Percentiles rank a stretch among this genome's conserved stretches.
Evolutionary conservation across 2,329 filamentous ascomycete species (phyloP).

Genomic region (Ophiostoma populinum): DNA sequence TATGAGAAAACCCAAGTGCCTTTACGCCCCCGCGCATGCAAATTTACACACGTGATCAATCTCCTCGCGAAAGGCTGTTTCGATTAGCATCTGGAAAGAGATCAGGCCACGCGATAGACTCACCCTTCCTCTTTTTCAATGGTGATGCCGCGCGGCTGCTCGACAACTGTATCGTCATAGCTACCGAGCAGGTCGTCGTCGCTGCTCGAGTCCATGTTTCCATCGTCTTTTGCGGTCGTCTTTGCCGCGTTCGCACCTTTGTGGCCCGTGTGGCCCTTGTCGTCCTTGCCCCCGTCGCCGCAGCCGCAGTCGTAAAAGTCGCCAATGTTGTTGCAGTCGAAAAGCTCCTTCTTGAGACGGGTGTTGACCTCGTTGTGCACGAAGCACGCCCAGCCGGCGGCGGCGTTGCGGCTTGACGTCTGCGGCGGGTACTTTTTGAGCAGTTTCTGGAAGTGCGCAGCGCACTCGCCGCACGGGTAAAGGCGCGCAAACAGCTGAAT

Average conservation of each 20-base stretch:
- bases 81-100: background rate
- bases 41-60: too few relatives aligned
- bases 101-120: too few relatives aligned
- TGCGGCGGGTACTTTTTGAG: slow-evolving; percentile 47
- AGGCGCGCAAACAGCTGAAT: slow-evolving; percentile 50
- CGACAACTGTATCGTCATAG: slow-evolving; percentile 6
- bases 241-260: background rate
- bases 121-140: slow-evolving; percentile 15
- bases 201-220: slow-evolving; percentile 14
- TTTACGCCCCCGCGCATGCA: too few relatives aligned
- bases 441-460: slow-evolving; percentile 46
- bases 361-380: slow-evolving; percentile 52
- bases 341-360: slow-evolving; percentile 40
- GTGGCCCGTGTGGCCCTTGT: slow-evolving; percentile 25
- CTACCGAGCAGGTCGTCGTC: slow-evolving; percentile 8
- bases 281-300: slow-evolving; percentile 50
- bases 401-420: slow-evolving; percentile 42
- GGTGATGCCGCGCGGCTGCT: slow-evolving; percentile 1
- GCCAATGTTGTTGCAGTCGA: slow-evolving; percentile 50
- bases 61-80: too few relatives aligned
- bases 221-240: slow-evolving; percentile 8
- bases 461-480: slow-evolving; percentile 55
- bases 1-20: too few relatives aligned
- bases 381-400: slow-evolving; percentile 51
- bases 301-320: slow-evolving; percentile 59